Evolutionary conservation across 2,329 filamentous ascomycete genomes (phyloP).

Genomic region (Pseudogymnoascus sp.): DNA sequence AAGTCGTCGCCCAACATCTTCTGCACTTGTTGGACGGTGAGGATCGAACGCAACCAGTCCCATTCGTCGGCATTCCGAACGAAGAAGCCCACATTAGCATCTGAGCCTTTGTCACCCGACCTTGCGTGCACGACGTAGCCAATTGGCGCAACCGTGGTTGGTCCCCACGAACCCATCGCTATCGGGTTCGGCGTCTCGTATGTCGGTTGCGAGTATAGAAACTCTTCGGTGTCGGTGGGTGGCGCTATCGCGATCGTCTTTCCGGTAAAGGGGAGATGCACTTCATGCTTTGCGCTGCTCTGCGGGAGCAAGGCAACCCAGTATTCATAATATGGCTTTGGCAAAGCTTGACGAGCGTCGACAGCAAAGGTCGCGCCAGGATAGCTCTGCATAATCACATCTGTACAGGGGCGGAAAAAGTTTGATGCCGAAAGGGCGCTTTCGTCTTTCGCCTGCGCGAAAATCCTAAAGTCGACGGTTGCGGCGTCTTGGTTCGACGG

Average conservation of each 20-base stretch:
- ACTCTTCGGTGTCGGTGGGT: conserved; percentile 7
- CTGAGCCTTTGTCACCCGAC: conserved; percentile 32
- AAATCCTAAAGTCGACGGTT: conserved; percentile 40
- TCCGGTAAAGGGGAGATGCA: conserved; percentile 20
- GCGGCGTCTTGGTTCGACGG: conserved; percentile 39
- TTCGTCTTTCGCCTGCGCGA: conserved; percentile 38
- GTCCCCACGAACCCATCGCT: conserved; percentile 1
- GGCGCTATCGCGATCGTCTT: conserved; percentile 10
- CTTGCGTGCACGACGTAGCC: conserved; percentile 16
- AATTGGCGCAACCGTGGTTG: conserved; percentile 12
- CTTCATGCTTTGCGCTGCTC: conserved; percentile 18
- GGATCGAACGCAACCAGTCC: conserved; percentile 30
- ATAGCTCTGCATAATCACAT: conserved; percentile 35
- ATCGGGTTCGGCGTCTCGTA: neutral
- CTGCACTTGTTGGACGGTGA: conserved; percentile 19
- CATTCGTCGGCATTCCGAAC: conserved; percentile 33
- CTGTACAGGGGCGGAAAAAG: conserved; percentile 34
- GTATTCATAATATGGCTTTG: conserved; percentile 24
- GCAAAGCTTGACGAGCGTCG: conserved; percentile 32
- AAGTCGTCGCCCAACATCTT: conserved; percentile 23
- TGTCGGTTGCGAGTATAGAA: conserved; percentile 11
- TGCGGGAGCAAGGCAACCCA: conserved; percentile 24
- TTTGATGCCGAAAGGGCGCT: conserved; percentile 27
- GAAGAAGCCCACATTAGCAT: conserved; percentile 35
- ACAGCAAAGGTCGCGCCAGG: conserved; percentile 36